Base-by-base conservation (phyloP, 164 flowering plant genomes). In the Saururus chinensis region DNA sequence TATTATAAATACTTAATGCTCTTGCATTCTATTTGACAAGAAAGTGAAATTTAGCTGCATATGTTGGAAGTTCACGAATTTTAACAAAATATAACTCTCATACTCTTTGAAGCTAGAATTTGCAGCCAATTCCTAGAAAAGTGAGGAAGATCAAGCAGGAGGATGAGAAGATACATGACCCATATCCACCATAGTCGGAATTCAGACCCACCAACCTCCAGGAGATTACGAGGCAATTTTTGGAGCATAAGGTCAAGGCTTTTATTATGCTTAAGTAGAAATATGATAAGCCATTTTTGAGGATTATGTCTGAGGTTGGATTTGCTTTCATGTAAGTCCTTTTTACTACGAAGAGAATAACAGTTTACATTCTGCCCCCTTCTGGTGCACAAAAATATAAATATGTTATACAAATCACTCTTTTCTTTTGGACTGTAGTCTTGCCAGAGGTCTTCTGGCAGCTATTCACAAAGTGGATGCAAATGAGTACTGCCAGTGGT, bases 401-500 rank as follows among this genome's bases (percentile, higher is more conserved):
- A 58, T 16, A 57, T 9, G 58, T 54, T 62, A 14, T 63, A 19
- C 21, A 9, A 10, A 21, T 30, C 14, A 1, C 8, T 55, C 9
- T 1, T 24, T 12, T 24, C 48, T 67, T 60, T 25, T 66, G 60
- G 24, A 54, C 0, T 71, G 69, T 81, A 92, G 96, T 69, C 37
- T 88, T 24, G 75, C 73, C 37, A 91, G 84, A 53, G 66, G 74
- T 53, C 71, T 81, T 60, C 68, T 79, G 17, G 83, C 81, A 53
- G 76, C 74, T 51, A 64, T 85, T 60, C 71, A 59, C 51, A 82
- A 82, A 25, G 65, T 82, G 9, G 62, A 84, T 69, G 66, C 77
- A 49, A 79, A 76, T 75, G 66, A 78, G 64, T 73, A 81, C 53
- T 87, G 92, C 75, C 71, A 66, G 45, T 85, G 85, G 89, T 92